Percentiles rank a stretch among this genome's conserved stretches.
Conservation (phyloP, 768 basidiomycete genomes). For the Tylopilus felleus region DNA sequence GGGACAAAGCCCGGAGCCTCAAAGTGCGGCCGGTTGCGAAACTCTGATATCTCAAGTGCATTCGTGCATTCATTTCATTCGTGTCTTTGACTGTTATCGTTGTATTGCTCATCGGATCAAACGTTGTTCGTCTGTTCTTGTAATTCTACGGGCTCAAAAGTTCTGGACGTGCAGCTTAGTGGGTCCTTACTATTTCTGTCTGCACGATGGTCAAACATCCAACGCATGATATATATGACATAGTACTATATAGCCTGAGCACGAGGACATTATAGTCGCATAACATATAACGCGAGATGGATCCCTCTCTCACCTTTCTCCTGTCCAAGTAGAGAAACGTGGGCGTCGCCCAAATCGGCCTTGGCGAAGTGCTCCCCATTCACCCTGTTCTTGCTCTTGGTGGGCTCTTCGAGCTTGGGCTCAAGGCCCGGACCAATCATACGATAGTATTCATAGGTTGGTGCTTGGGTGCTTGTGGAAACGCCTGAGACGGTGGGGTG, state of each 20-base stretch:
- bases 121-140: neutral
- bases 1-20: conserved; percentile 43
- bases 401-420: conserved; percentile 78
- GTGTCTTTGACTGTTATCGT: neutral
- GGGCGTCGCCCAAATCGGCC: conserved; percentile 82
- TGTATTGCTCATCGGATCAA: neutral
- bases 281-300: no score
- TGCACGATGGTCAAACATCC: no score
- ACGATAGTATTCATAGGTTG: conserved; percentile 53
- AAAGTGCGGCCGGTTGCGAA: conserved; percentile 20
- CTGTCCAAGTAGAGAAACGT: conserved; percentile 84
- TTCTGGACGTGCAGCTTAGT: no score
- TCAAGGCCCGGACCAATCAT: conserved; percentile 66
- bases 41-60: conserved; percentile 21
- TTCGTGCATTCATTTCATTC: neutral
- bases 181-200: no score
- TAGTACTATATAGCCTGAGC: no score
- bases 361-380: conserved; percentile 70
- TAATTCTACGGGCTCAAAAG: no score
- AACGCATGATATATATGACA: no score
- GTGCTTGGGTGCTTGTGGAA: no score
- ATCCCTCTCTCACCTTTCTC: conserved; percentile 47
- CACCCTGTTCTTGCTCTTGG: conserved; percentile 53
- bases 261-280: no score
- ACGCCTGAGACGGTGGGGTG: no score